Evolutionary conservation across 2,329 filamentous ascomycete genomes (phyloP).

Genomic region (Pestalotiopsis sp.): DNA sequence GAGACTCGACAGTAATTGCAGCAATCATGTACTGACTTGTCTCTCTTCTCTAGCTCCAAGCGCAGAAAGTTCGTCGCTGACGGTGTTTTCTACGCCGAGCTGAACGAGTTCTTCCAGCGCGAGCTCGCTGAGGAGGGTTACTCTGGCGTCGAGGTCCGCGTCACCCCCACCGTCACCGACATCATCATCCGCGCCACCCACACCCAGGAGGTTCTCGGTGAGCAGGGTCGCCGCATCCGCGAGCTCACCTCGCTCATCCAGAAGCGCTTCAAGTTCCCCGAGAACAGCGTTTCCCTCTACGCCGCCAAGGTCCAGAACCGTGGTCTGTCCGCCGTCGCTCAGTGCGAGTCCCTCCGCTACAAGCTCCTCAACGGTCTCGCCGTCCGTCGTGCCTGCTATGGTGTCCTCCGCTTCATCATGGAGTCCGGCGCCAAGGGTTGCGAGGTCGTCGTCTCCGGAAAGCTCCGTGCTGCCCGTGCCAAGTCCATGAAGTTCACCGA

Average conservation of each 20-base stretch:
- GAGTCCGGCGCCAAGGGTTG: conserved; percentile 99
- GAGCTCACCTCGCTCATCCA: conserved; percentile 99
- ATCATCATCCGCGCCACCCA: conserved; percentile 99
- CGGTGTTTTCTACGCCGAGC: conserved; percentile 99
- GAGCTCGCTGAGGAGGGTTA: conserved; percentile 99
- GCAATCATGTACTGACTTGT: conserved; percentile 12
- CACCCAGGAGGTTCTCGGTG: conserved; percentile 99
- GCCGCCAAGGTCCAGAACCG: conserved; percentile 99
- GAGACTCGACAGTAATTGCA: neutral
- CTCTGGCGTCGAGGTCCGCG: conserved; percentile 99
- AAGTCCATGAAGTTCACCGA: conserved; percentile 99
- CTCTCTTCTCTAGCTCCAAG: conserved; percentile 68
- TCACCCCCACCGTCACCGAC: conserved; percentile 99
- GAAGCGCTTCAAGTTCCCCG: conserved; percentile 99
- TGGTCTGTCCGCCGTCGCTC: conserved; percentile 98
- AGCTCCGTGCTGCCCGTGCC: conserved; percentile 97
- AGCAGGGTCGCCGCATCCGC: conserved; percentile 99
- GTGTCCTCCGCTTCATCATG: conserved; percentile 99
- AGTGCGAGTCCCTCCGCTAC: conserved; percentile 99
- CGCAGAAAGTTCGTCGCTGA: conserved; percentile 94
- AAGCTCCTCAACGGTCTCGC: conserved; percentile 99
- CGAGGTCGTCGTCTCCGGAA: conserved; percentile 98
- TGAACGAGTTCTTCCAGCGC: conserved; percentile 99
- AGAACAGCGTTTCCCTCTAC: conserved; percentile 99
- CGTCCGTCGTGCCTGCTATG: conserved; percentile 98